Evolutionary conservation across 441 rosid genomes (phyloP).

Genomic region (Gossypium gossypioides): DNA sequence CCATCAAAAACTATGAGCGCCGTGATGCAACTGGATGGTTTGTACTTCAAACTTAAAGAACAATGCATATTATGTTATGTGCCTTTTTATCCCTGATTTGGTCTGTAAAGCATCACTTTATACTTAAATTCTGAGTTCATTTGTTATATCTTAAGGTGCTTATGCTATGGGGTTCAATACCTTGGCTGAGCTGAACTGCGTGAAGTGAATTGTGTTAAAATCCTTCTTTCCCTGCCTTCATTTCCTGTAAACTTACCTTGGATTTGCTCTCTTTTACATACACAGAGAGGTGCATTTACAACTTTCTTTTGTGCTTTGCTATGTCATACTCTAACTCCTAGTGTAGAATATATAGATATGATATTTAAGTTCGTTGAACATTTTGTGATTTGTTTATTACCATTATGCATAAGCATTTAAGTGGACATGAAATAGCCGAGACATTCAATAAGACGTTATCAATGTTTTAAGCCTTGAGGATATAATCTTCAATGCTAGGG

Average conservation of each 20-base stretch:
- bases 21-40: constrained; percentile 66
- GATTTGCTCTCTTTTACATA: neutral
- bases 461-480: neutral
- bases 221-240: neutral
- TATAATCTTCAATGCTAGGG: neutral
- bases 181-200: neutral
- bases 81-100: neutral
- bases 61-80: neutral
- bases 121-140: neutral
- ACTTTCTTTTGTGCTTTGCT: constrained; percentile 7
- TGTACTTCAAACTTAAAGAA: constrained; percentile 17
- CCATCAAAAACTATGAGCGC: constrained; percentile 54
- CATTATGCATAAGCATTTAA: neutral
- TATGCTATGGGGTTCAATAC: neutral
- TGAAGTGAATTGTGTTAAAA: neutral
- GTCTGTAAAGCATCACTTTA: neutral
- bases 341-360: neutral
- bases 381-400: neutral
- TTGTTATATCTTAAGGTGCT: neutral
- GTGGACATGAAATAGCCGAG: neutral
- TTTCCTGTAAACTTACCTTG: neutral
- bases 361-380: neutral
- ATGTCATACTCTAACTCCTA: neutral
- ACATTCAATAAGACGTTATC: neutral
- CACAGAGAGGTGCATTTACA: neutral